Base-by-base conservation (phyloP, 2,329 filamentous ascomycete species). In the Exutisphaerella laricina region DNA sequence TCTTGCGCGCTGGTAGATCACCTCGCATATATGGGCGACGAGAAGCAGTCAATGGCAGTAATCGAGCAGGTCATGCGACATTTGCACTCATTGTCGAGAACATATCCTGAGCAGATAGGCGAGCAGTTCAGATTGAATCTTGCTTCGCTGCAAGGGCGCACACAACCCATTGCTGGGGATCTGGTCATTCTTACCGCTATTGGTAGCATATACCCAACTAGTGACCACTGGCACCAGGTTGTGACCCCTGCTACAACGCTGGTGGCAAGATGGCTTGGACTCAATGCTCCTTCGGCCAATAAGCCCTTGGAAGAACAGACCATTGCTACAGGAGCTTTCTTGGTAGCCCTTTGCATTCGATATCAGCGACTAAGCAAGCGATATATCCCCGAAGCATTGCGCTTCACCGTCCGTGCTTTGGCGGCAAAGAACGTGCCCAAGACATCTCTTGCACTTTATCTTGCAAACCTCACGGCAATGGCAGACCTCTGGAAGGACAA, bases 141-240 rank as follows among this genome's bases (percentile, higher is more conserved):
- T 16, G 70, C 73, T 46, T 61, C 66, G 17, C 68, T 82, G 23
- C 69, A 77, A 29, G 64, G 73, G 9, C 66, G 73, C 2, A 72
- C 79, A 73, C 56, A 76, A 64, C 58, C 75, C 62, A 55, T 64
- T 9, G 62, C 74, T n/a, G 86, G 87, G 13, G 89, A 98, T 58
- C 68, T 98, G 14, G 68, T 88, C 16, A 69, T 94, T n/a, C 70
- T 98, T 25, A 89, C 87, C 0, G 88, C 87, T 0, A 79, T 96
- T 46, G 80, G 83, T 29, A 81, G 80, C 2, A 85, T 94, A 40
- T 98, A 94, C 59, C 89, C 92, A 4, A 95, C 92, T 0, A 96
- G 89, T 0, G 92, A 98, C 66, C 89, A 97, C 66, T 98, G 97
- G 66, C 92, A 98, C 58, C 84, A 92, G 56, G 87, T 97, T 25